Percentiles rank a stretch among this genome's conserved stretches.
Evolutionary conservation across 768 basidiomycete genomes (phyloP).

Genomic region (Naematelia aurantialba): DNA sequence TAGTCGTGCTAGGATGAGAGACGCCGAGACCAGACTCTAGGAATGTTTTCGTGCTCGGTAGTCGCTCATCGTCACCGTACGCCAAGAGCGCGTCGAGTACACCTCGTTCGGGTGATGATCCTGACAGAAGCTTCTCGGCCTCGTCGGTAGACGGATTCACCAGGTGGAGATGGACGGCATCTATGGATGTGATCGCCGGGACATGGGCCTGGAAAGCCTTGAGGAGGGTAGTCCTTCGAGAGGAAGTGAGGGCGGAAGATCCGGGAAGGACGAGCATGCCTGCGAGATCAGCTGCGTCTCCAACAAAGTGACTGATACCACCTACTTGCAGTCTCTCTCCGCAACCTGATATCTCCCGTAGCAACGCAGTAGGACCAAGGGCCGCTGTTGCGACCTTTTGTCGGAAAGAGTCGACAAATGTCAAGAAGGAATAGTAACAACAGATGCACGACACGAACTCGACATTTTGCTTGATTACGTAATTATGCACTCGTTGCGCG

Average conservation of each 20-base stretch:
- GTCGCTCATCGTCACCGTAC: constrained; percentile 70
- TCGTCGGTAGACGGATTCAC: constrained; percentile 60
- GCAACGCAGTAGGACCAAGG: background rate
- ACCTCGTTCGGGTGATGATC: constrained; percentile 55
- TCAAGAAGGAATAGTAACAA: too few species aligned
- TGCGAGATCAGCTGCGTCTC: background rate
- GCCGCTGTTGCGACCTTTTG: background rate
- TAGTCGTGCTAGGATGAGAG: constrained; percentile 37
- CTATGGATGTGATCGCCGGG: constrained; percentile 63
- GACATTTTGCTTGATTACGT: background rate
- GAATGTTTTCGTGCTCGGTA: constrained; percentile 36
- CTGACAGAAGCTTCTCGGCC: constrained; percentile 56
- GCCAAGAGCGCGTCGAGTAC: constrained; percentile 68
- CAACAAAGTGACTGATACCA: background rate
- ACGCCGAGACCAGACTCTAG: constrained; percentile 50
- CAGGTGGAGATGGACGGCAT: constrained; percentile 82
- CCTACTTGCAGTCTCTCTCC: background rate
- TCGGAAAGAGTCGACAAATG: background rate
- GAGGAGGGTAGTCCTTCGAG: constrained; percentile 68
- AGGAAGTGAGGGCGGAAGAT: constrained; percentile 67
- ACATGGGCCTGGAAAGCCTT: constrained; percentile 58
- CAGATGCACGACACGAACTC: background rate
- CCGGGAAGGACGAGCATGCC: constrained; percentile 75
- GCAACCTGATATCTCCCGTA: background rate
- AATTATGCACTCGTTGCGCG: too few species aligned